Evolutionary conservation across 305 asterid species (phyloP).

Genomic region (Solanum chacoense): DNA sequence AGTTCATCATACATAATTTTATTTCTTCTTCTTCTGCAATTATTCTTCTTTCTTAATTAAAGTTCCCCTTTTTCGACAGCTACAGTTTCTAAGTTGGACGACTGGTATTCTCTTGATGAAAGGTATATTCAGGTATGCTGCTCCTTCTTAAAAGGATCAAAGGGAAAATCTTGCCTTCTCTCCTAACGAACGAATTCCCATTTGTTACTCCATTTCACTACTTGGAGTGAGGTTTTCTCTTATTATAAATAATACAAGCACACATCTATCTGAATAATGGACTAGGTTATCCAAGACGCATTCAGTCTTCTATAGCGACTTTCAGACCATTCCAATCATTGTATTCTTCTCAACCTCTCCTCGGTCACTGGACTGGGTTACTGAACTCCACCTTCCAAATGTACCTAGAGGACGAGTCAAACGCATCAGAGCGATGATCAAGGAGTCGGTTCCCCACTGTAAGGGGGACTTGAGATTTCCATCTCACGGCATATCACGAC

Average conservation of each 20-base stretch:
- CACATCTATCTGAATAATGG: background rate
- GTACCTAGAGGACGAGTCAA: background rate
- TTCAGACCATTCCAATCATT: background rate
- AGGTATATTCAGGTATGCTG: background rate
- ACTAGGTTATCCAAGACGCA: background rate
- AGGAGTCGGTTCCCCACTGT: background rate
- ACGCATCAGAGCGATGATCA: background rate
- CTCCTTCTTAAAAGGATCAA: background rate
- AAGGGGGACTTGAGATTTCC: background rate
- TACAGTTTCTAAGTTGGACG: background rate
- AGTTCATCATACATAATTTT: background rate
- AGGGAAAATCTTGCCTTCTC: background rate
- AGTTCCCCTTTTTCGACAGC: background rate
- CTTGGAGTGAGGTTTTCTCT: background rate
- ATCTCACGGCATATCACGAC: background rate
- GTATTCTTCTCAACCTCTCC: background rate
- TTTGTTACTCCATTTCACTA: background rate
- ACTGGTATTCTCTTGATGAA: too few species aligned
- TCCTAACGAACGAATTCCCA: background rate
- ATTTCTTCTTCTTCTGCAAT: background rate
- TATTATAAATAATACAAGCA: fast-evolving
- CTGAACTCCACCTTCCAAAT: background rate
- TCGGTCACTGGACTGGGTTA: background rate
- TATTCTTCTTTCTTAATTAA: background rate
- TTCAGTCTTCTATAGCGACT: background rate